Conservation (phyloP, 768 basidiomycete genomes). For the Stropharia rugosoannulata region DNA sequence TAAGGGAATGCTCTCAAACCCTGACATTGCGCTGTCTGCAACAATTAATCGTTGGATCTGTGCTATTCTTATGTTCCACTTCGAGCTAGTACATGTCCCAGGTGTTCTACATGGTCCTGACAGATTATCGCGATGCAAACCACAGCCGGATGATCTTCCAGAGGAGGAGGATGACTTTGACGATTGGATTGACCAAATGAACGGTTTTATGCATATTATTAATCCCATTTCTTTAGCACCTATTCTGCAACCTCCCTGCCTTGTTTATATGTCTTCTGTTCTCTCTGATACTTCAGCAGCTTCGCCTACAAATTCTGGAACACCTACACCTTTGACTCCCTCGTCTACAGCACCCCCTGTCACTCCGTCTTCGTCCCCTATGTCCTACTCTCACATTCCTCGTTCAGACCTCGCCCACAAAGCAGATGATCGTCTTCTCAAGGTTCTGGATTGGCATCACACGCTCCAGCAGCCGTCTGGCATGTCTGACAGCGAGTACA, state of each 20-base stretch:
- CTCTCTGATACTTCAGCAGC: too few species aligned
- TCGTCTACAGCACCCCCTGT: too few species aligned
- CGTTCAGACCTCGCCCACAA: conserved; percentile 1
- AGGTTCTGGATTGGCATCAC: conserved; percentile 6
- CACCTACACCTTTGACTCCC: too few species aligned
- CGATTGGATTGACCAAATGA: conserved; percentile 17
- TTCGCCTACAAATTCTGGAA: too few species aligned
- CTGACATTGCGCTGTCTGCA: conserved; percentile 18
- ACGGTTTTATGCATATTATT: conserved; percentile 15
- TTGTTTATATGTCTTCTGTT: neutral
- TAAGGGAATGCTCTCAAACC: conserved; percentile 37
- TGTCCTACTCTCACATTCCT: neutral
- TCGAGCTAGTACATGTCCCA: conserved; percentile 34
- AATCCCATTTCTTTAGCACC: neutral
- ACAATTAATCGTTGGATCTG: neutral
- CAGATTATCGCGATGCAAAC: neutral
- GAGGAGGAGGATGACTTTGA: conserved; percentile 10
- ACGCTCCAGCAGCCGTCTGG: conserved; percentile 5
- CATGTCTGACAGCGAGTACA: conserved; percentile 12
- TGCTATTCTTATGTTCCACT: conserved; percentile 27
- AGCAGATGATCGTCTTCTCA: conserved; percentile 10
- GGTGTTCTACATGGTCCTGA: conserved; percentile 20
- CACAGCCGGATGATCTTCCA: conserved; percentile 5
- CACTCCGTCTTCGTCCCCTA: neutral
- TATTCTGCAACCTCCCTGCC: neutral